Conservation (phyloP, 805 yeast species). For the Hermanozyma aechmeae region DNA sequence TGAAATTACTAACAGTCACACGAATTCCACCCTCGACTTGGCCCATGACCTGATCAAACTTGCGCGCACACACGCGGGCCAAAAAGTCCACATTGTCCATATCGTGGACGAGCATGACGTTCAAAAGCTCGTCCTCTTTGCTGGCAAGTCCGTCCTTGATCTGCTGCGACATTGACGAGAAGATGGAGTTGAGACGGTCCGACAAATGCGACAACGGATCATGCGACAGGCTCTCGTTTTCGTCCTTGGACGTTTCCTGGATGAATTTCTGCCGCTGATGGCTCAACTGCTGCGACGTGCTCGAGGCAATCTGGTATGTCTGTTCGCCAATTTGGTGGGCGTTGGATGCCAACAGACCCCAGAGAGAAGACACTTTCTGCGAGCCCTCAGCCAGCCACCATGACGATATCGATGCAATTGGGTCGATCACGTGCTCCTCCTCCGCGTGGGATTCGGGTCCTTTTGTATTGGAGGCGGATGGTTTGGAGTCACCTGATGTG, state of each 20-base stretch:
- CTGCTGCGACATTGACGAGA: slow-evolving; percentile 30
- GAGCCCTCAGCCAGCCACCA: slow-evolving; percentile 77
- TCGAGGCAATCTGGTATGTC: slow-evolving; percentile 41
- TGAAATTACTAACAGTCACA: slow-evolving; percentile 45
- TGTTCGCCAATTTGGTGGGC: slow-evolving; percentile 41
- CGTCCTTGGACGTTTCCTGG: slow-evolving; percentile 9
- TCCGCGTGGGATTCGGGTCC: no score
- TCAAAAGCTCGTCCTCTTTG: slow-evolving; percentile 39
- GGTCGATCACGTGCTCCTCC: slow-evolving; percentile 35
- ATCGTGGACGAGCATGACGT: slow-evolving; percentile 51
- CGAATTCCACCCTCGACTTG: slow-evolving; percentile 76
- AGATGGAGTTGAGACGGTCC: slow-evolving; percentile 21
- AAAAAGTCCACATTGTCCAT: slow-evolving; percentile 43
- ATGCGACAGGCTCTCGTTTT: background rate
- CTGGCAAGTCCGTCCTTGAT: slow-evolving; percentile 46
- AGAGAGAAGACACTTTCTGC: slow-evolving; percentile 50
- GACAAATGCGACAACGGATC: slow-evolving; percentile 22
- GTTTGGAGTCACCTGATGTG: no score
- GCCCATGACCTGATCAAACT: slow-evolving; percentile 54
- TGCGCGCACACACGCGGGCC: slow-evolving; percentile 37
- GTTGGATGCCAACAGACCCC: slow-evolving; percentile 57
- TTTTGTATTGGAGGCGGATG: no score
- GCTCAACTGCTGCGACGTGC: slow-evolving; percentile 30
- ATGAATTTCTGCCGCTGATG: slow-evolving; percentile 29
- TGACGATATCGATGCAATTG: slow-evolving; percentile 53